phyloP scores from a whole-genome alignment of 108 stramenopile genomes.

The Fistulifera pelliculosa region DNA sequence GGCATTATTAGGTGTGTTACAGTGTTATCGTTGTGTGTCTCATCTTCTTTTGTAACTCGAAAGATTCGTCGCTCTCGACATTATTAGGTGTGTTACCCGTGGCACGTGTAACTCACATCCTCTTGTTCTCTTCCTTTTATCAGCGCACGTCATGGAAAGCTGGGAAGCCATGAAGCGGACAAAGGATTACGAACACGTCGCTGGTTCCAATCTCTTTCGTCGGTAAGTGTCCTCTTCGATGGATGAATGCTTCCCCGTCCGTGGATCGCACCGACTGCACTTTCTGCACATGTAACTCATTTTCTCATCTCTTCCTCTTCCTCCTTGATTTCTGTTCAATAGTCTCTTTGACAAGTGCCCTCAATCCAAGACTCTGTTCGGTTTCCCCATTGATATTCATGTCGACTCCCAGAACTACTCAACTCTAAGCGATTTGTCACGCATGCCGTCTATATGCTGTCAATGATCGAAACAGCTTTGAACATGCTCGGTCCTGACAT shows the following conservation, averaged over 20 bases:
- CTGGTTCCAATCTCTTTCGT: slow-evolving; percentile 17
- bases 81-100: too few relatives aligned
- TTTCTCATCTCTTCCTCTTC: too few relatives aligned
- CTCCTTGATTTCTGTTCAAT: slow-evolving; percentile 9
- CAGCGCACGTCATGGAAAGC: slow-evolving; percentile 19
- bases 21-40: too few relatives aligned
- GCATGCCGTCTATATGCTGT: slow-evolving; percentile 12
- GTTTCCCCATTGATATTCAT: slow-evolving; percentile 26
- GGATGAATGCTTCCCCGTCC: too few relatives aligned
- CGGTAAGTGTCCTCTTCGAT: too few relatives aligned
- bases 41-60: too few relatives aligned
- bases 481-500: slow-evolving; percentile 38
- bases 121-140: too few relatives aligned
- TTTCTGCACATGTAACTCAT: too few relatives aligned
- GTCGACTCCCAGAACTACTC: slow-evolving; percentile 12
- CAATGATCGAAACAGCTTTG: slow-evolving; percentile 29
- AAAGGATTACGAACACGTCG: slow-evolving; percentile 16
- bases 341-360: slow-evolving; percentile 15
- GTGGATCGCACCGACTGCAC: too few relatives aligned
- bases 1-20: too few relatives aligned
- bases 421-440: slow-evolving; percentile 16
- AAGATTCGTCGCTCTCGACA: too few relatives aligned
- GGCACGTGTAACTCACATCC: too few relatives aligned
- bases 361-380: slow-evolving; percentile 22
- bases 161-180: slow-evolving; percentile 21